Conservation (phyloP, 1,284 basidiomycete species). For the Ganoderma sp. region DNA sequence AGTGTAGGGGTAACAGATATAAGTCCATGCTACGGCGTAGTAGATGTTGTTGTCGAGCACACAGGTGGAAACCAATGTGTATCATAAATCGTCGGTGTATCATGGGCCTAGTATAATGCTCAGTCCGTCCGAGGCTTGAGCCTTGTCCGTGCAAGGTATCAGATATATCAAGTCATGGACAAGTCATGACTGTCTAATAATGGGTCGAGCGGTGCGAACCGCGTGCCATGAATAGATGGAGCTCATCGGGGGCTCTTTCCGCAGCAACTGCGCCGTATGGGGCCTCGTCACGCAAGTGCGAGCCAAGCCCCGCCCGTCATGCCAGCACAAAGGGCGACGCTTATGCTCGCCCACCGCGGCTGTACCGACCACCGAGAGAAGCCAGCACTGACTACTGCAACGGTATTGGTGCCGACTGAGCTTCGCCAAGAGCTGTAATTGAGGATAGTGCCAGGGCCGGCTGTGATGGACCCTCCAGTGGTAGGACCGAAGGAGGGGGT, state of each 20-base stretch:
- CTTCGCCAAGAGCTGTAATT: slow-evolving; percentile 59
- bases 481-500: slow-evolving; percentile 55
- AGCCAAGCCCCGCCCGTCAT: slow-evolving; percentile 28
- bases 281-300: slow-evolving; percentile 23
- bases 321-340: slow-evolving; percentile 18
- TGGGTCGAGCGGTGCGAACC: slow-evolving; percentile 6
- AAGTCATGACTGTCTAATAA: slow-evolving; percentile 8
- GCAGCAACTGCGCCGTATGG: not conserved
- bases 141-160: slow-evolving; percentile 5
- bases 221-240: slow-evolving; percentile 10
- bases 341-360: slow-evolving; percentile 24
- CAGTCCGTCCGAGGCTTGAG: not conserved
- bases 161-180: not conserved
- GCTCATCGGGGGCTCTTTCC: not conserved
- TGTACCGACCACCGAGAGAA: slow-evolving; percentile 21
- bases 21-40: not conserved
- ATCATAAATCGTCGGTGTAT: not conserved
- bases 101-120: not conserved
- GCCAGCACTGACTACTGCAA: slow-evolving; percentile 25
- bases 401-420: slow-evolving; percentile 49
- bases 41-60: not conserved
- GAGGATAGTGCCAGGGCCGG: slow-evolving; percentile 55
- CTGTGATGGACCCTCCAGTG: slow-evolving; percentile 42
- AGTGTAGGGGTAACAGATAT: not conserved
- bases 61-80: not conserved